Evolutionary conservation across 2,329 filamentous ascomycete genomes (phyloP), one percentile per base, ranked within the genome.

Genomic region (Coniochaeta pulveracea): DNA sequence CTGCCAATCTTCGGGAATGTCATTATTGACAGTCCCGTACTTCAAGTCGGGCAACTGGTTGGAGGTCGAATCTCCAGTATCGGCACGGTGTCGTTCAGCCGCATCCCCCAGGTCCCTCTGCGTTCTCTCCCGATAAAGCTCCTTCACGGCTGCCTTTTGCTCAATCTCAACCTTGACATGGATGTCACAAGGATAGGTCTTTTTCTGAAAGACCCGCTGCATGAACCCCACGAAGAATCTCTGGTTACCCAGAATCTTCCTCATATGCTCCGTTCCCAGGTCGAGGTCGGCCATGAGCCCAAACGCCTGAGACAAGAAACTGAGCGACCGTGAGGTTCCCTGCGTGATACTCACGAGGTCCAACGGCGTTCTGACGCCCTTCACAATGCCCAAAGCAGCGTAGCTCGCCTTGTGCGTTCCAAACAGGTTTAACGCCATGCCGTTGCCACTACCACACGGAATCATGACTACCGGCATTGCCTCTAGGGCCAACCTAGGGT

Each of bases 361-460:
- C 34, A 98, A 55, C 0, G 85, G 77, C 9, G 80, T 91, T n/a
- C 78, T 70, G 10, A 89, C 60, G 9, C 86, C 89, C 55, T 98
- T 98, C 48, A 95, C 73, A 29, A 95, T 77, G 16, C 76, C 79
- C 39, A 96, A 61, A 1, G 89, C 85, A 1, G 88, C 85, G 28
- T 84, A 55, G 38, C 76, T 82, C 7, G 82, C 71, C 41, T 72
- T 76, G 41, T 80, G 71, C 1, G 86, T 88, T 5, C 89, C 91
- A 43, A 85, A 85, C 29, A 93, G 60, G 54, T 95, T 96, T 61
- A 81, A 79, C 41, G 84, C 83, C 76, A 96, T 82, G 15, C 85
- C 91, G 54, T 98, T 98, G 5, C 91, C 91, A 32, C 84, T 91
- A 10, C 91, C 91, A 50, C 88, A 93, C 2, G 91, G 91, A 22